These are phyloP conservation scores for Hanseniaspora nectarophila DNA, from an alignment of 805 yeast species.

Conservation along the genomic window DNA sequence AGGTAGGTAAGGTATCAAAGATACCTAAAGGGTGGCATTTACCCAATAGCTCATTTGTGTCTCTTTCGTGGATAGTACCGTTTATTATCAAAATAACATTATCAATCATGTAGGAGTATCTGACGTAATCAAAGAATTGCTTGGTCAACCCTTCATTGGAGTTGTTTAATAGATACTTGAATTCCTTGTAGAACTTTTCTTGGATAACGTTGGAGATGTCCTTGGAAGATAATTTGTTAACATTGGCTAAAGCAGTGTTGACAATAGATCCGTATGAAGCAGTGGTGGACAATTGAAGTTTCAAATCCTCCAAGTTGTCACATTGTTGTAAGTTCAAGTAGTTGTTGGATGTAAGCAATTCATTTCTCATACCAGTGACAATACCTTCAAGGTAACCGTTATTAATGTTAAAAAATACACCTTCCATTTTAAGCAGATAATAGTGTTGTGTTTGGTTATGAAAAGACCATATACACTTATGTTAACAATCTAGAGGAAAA, in stretches of 20 bases:
- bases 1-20: slow-evolving; percentile 94
- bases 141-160: slow-evolving; percentile 61
- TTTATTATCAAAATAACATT: slow-evolving; percentile 92
- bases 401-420: slow-evolving; percentile 80
- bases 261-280: slow-evolving; percentile 81
- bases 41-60: slow-evolving; percentile 71
- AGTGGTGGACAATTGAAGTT: slow-evolving; percentile 85
- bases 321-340: slow-evolving; percentile 91
- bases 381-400: slow-evolving; percentile 87
- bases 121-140: slow-evolving; percentile 79
- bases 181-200: slow-evolving; percentile 70
- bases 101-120: slow-evolving; percentile 97
- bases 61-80: slow-evolving; percentile 92
- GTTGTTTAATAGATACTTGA: slow-evolving; percentile 73
- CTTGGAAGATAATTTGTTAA: slow-evolving; percentile 65
- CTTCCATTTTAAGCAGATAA: slow-evolving; percentile 53
- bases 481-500: too few species aligned
- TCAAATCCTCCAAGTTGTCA: slow-evolving; percentile 86
- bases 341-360: slow-evolving; percentile 63
- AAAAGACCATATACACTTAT: too few species aligned
- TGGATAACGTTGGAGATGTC: slow-evolving; percentile 38
- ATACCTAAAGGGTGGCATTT: slow-evolving; percentile 96
- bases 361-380: slow-evolving; percentile 86
- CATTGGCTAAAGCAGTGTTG: slow-evolving; percentile 59
- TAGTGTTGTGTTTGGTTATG: too few species aligned